Conservation (phyloP, 768 basidiomycete genomes). For the Xanthoconium stramineum region DNA sequence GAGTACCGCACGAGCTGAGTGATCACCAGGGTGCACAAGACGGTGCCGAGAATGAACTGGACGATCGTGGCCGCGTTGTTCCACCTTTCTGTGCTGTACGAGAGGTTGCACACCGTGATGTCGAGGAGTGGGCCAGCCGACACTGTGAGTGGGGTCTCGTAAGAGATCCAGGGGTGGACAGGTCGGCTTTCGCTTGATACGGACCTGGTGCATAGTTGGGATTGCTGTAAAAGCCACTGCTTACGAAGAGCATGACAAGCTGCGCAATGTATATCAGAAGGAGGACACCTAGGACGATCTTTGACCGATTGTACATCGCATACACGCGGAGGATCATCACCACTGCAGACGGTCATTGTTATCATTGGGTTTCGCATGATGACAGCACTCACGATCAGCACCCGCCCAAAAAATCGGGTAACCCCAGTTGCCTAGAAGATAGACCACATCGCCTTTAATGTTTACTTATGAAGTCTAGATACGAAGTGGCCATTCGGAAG, state of each 20-base stretch:
- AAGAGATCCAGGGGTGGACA: too few species aligned
- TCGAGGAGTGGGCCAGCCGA: background rate
- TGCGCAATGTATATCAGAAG: background rate
- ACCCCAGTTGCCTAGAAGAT: background rate
- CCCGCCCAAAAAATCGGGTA: background rate
- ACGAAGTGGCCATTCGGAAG: too few species aligned
- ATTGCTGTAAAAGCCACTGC: background rate
- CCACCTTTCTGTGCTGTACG: background rate
- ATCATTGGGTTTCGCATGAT: too few species aligned
- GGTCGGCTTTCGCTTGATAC: background rate
- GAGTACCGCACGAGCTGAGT: background rate
- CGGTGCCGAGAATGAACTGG: background rate
- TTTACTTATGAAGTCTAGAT: background rate
- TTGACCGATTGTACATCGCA: too few species aligned
- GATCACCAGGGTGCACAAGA: background rate
- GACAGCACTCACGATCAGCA: background rate
- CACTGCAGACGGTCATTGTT: background rate
- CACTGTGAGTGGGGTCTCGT: background rate
- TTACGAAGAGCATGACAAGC: background rate
- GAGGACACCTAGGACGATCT: background rate
- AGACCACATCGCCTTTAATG: background rate
- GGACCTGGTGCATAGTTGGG: background rate
- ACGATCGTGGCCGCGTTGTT: background rate
- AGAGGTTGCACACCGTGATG: background rate
- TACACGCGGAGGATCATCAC: too few species aligned